These are phyloP conservation scores for Cnidoscolus chayamansa DNA, from an alignment of 441 rosid species.

Conservation along the genomic window DNA sequence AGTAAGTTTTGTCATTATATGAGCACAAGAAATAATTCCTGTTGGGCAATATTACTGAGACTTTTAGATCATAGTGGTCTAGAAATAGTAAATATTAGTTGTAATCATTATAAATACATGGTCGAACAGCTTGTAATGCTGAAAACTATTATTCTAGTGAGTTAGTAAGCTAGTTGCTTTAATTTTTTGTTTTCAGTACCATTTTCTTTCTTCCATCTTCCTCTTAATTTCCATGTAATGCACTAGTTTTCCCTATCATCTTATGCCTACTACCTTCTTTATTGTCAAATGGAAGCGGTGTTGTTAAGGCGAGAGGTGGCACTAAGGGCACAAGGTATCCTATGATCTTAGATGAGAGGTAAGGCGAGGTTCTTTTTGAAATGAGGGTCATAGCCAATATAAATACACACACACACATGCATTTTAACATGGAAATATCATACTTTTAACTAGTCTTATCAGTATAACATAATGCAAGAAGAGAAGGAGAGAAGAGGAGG, in stretches of 20 bases:
- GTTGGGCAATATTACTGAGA: background rate
- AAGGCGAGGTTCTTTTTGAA: too few species aligned
- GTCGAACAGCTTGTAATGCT: background rate
- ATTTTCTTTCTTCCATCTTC: background rate
- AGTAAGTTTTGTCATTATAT: constrained; percentile 44
- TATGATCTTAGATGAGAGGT: too few species aligned
- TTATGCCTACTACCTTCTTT: too few species aligned
- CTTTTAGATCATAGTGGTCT: background rate
- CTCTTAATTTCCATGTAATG: background rate
- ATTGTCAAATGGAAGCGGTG: too few species aligned
- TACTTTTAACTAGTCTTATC: too few species aligned
- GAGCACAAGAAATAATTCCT: background rate
- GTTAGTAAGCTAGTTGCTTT: background rate
- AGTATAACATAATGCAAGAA: too few species aligned
- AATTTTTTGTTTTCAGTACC: background rate
- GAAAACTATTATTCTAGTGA: background rate
- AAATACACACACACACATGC: too few species aligned
- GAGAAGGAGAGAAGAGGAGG: too few species aligned
- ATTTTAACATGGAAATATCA: too few species aligned
- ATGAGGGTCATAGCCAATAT: too few species aligned
- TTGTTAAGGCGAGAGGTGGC: too few species aligned
- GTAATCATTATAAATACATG: background rate
- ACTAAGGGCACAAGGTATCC: too few species aligned
- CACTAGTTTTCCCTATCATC: background rate
- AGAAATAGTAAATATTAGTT: background rate